These are phyloP conservation scores for Teratosphaeria pseudoeucalypti DNA, from an alignment of 2,329 filamentous ascomycete genomes.

Conservation along the genomic window DNA sequence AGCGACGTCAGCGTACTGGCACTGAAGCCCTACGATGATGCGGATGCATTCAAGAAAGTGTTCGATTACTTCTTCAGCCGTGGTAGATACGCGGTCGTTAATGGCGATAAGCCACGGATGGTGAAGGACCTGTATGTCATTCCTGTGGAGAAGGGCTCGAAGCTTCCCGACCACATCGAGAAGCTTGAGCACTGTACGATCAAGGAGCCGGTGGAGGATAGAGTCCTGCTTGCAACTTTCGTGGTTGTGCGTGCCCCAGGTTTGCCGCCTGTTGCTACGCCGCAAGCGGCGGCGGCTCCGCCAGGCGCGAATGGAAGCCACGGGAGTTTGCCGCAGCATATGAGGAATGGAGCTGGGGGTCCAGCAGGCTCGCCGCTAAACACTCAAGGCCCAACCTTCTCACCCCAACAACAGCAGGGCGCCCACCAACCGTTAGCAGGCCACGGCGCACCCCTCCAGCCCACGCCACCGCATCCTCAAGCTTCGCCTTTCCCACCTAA, in stretches of 20 bases:
- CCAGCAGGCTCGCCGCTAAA: slow-evolving; percentile 26
- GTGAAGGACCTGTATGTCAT: slow-evolving; percentile 88
- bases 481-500: slow-evolving; percentile 25
- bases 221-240: slow-evolving; percentile 73
- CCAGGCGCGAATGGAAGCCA: neutral
- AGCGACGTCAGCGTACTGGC: slow-evolving; percentile 78
- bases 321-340: slow-evolving; percentile 9
- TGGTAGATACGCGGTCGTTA: slow-evolving; percentile 77
- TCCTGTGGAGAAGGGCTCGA: slow-evolving; percentile 61
- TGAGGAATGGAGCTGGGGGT: slow-evolving; percentile 7
- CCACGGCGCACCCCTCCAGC: slow-evolving; percentile 7
- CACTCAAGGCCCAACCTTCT: slow-evolving; percentile 29
- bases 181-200: slow-evolving; percentile 79
- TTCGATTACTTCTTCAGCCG: slow-evolving; percentile 79
- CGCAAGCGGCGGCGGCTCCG: slow-evolving; percentile 5
- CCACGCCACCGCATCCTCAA: neutral
- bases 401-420: slow-evolving; percentile 13
- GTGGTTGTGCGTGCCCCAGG: slow-evolving; percentile 56
- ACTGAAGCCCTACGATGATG: slow-evolving; percentile 52
- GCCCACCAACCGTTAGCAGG: slow-evolving; percentile 24
- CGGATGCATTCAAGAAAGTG: slow-evolving; percentile 60
- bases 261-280: neutral
- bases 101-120: slow-evolving; percentile 47
- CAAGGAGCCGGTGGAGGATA: slow-evolving; percentile 55
- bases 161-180: slow-evolving; percentile 74